These are phyloP conservation scores for Auricularia heimuer DNA, from an alignment of 768 basidiomycete species.

Conservation along the genomic window DNA sequence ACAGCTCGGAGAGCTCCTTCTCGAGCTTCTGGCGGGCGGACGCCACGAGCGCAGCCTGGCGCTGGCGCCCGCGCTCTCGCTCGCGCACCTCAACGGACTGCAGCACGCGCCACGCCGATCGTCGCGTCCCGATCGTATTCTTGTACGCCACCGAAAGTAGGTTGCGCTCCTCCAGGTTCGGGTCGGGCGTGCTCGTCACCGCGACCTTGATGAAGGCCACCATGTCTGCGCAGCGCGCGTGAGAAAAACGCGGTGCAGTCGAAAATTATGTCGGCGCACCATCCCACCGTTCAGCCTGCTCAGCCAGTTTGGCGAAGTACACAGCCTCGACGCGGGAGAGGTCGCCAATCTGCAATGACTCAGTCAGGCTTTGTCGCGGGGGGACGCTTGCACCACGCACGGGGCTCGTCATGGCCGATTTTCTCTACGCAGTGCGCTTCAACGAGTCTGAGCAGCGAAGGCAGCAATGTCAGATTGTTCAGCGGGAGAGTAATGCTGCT, in stretches of 20 bases:
- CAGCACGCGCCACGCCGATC: constrained; percentile 96
- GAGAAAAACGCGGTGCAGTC: too few species aligned
- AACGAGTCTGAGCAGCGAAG: too few species aligned
- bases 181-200: constrained; percentile 94
- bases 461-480: too few species aligned
- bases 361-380: too few species aligned
- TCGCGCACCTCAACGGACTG: constrained; percentile 99
- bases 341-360: neutral
- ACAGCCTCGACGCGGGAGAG: constrained; percentile 86
- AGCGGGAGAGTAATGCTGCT: too few species aligned
- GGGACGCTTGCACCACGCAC: too few species aligned
- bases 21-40: constrained; percentile 97
- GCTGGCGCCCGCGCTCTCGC: constrained; percentile 95
- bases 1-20: constrained; percentile 92
- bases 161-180: constrained; percentile 97
- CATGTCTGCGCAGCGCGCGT: constrained; percentile 54
- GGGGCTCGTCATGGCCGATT: too few species aligned
- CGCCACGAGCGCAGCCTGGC: constrained; percentile 95
- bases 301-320: constrained; percentile 99
- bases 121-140: constrained; percentile 97
- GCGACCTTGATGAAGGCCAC: constrained; percentile 99
- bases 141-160: constrained; percentile 97
- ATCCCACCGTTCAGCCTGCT: constrained; percentile 99
- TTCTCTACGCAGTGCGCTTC: too few species aligned
- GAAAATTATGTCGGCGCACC: constrained; percentile 34